Percentiles rank a stretch among this genome's conserved stretches.
Conservation (phyloP, 768 basidiomycete genomes). For the Mycena kentingensis region DNA sequence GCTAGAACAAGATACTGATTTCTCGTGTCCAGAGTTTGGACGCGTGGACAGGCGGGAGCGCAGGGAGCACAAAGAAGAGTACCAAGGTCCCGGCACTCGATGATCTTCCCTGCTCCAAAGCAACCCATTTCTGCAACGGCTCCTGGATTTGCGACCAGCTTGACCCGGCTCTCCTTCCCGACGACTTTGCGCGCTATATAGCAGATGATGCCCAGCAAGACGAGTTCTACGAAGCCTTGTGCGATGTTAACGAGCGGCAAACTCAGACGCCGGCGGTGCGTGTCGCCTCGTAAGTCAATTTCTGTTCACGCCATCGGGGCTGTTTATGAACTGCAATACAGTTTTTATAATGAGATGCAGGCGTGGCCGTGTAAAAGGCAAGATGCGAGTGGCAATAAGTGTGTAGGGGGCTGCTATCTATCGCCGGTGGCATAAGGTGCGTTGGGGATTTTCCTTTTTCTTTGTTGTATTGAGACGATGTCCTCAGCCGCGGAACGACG, state of each 20-base stretch:
- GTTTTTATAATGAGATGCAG: slow-evolving; percentile 12
- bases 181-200: not conserved
- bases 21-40: slow-evolving; percentile 15
- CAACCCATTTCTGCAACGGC: slow-evolving; percentile 12
- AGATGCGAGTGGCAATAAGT: not conserved
- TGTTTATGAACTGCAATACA: not conserved
- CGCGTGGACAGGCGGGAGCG: slow-evolving; percentile 12
- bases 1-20: not conserved
- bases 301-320: not conserved
- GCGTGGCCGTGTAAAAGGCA: not conserved
- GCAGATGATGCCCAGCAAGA: not conserved
- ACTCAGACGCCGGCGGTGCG: not conserved
- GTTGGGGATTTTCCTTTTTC: no score
- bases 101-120: slow-evolving; percentile 5
- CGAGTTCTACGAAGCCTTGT: slow-evolving; percentile 3
- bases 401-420: not conserved
- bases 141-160: slow-evolving; percentile 8
- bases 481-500: slow-evolving; percentile 6
- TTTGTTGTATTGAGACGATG: not conserved
- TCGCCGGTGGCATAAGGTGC: no score
- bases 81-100: slow-evolving; percentile 11
- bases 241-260: slow-evolving; percentile 8
- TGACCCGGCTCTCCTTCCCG: not conserved
- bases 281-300: slow-evolving; percentile 5
- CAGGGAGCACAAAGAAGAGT: slow-evolving; percentile 1